Evolutionary conservation across 768 basidiomycete species (phyloP), one percentile per base, ranked within the genome.

Genomic region (Xerocomus spinulosus): DNA sequence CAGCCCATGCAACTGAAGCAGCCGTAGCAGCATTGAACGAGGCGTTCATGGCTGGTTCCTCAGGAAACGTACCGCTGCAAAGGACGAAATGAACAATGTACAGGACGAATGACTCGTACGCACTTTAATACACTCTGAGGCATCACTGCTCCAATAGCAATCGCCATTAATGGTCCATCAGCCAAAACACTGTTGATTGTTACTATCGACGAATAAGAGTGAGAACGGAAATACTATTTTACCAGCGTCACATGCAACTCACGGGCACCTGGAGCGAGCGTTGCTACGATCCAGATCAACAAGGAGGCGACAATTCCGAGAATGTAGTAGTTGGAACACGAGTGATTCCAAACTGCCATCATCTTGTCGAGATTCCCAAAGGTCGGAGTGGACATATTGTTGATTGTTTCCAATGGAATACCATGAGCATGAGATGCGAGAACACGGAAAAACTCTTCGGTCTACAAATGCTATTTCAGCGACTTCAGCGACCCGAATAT

Each of bases 381-480:
- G 2, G 63, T 43, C 4, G 61, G 58, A 25, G 20, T 55, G 10
- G 63, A 64, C 13, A 61, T 55, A 21, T 44, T 21, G 28, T 66
- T 59, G 36, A 66, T 28, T 1, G 49, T 51, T 21, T 54, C 51
- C 38, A 66, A 33, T 4, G 55, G 66, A 26, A 66, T 48, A 28
- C 66, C 64, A 2, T 52, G 30, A 9, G 15, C 41, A 2, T 35
- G 55, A 4, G 43, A 44, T 15, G 51, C 36, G 9, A 66, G 28
- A 9, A 21, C 38, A 10, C 64, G 58, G 37, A 66, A 66, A n/a
- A 68, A 66, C 32, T 62, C 61, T 48, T 62, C 61, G 23, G 59
- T 58, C 61, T 62, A 30, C 17, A 26, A 3, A 21, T 20, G 21
- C 6, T 20, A 25, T 12, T 44, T 38, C 9, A 46, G 21, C 8